These are phyloP conservation scores for Lactarius psammicola DNA, from an alignment of 768 basidiomycete species.

Conservation along the genomic window DNA sequence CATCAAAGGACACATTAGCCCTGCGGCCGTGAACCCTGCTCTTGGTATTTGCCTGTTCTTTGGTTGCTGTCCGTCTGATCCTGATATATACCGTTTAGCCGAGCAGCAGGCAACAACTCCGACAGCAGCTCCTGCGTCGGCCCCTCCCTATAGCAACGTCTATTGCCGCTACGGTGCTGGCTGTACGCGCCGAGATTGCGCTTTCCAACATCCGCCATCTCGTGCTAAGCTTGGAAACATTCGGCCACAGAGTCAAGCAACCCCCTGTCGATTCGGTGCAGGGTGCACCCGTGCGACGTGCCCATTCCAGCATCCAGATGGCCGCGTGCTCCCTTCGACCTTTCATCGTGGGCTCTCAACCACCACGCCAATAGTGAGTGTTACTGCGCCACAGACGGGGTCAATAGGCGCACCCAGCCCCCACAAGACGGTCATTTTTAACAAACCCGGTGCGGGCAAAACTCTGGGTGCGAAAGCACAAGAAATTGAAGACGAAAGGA, in stretches of 20 bases:
- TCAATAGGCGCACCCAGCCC: slow-evolving; percentile 63
- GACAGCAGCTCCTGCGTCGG: slow-evolving; percentile 40
- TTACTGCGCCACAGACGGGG: slow-evolving; percentile 62
- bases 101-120: slow-evolving; percentile 24
- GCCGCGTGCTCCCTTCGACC: slow-evolving; percentile 71
- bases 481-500: slow-evolving; percentile 66
- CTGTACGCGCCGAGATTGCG: slow-evolving; percentile 83
- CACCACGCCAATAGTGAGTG: slow-evolving; percentile 58
- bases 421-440: slow-evolving; percentile 71
- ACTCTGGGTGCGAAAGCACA: slow-evolving; percentile 51
- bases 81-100: slow-evolving; percentile 17
- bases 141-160: slow-evolving; percentile 36
- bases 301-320: slow-evolving; percentile 84
- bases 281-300: slow-evolving; percentile 73
- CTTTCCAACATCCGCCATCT: slow-evolving; percentile 49
- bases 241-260: slow-evolving; percentile 20
- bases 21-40: slow-evolving; percentile 65
- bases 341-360: slow-evolving; percentile 78
- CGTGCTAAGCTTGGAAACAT: slow-evolving; percentile 14
- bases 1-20: slow-evolving; percentile 86
- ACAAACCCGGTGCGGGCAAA: slow-evolving; percentile 41
- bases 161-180: slow-evolving; percentile 80
- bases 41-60: slow-evolving; percentile 45
- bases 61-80: neutral
- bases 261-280: slow-evolving; percentile 76